Conservation (phyloP, 2,329 filamentous ascomycete genomes). For the Trichophaea hybrida region DNA sequence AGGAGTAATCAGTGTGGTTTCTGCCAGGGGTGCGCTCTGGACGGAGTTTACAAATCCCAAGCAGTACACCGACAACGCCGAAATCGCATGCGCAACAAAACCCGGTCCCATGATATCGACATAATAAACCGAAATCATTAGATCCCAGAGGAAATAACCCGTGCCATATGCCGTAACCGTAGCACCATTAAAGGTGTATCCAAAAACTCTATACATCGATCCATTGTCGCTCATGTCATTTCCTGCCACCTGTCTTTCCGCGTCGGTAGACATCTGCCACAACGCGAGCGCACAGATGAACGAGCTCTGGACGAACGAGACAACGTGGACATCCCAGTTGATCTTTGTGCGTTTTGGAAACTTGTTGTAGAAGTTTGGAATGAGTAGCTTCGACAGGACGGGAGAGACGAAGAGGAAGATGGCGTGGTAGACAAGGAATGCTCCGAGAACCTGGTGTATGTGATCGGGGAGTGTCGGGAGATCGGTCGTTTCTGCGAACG, state of each 20-base stretch:
- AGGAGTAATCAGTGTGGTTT: neutral
- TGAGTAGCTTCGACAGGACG: constrained; percentile 45
- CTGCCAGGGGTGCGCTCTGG: neutral
- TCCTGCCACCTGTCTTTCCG: constrained; percentile 42
- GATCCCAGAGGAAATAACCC: constrained; percentile 76
- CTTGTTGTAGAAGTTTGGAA: constrained; percentile 47
- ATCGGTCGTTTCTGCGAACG: constrained; percentile 44
- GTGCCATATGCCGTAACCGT: constrained; percentile 63
- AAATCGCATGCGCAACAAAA: constrained; percentile 61
- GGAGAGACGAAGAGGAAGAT: constrained; percentile 56
- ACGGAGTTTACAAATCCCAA: constrained; percentile 56
- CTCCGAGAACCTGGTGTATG: constrained; percentile 58
- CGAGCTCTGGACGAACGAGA: constrained; percentile 63
- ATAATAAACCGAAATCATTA: constrained; percentile 53
- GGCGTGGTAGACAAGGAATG: constrained; percentile 53
- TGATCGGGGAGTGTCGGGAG: constrained; percentile 58
- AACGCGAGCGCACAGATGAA: constrained; percentile 60
- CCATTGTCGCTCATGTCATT: neutral
- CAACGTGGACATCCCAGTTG: constrained; percentile 77
- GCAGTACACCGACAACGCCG: constrained; percentile 58
- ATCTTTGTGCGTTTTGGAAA: constrained; percentile 50
- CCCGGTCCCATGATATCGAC: constrained; percentile 60
- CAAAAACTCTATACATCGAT: constrained; percentile 56
- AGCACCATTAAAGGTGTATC: constrained; percentile 57
- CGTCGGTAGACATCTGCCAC: constrained; percentile 57